These are phyloP conservation scores for Citrullus mucosospermus DNA, from an alignment of 306 rosid genomes.

Conservation along the genomic window DNA sequence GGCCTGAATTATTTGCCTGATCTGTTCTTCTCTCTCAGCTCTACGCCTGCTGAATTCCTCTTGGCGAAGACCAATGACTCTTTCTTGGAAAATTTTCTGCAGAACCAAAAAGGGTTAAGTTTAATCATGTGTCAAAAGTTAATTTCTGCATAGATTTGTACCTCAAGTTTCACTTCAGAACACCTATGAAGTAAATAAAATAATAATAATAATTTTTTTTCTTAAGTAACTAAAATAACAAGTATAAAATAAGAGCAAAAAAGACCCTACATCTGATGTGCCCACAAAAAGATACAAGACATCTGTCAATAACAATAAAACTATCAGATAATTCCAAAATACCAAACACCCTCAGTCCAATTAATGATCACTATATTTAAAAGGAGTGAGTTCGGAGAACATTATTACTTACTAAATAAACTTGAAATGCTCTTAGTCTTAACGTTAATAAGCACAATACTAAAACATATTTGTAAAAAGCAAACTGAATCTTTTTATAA, in stretches of 20 bases:
- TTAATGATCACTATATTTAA: not conserved
- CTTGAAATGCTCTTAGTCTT: not conserved
- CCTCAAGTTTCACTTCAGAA: not conserved
- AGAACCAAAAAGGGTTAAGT: not conserved
- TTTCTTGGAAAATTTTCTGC: slow-evolving; percentile 57
- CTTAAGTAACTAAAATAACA: too few species aligned
- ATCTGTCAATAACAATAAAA: too few species aligned
- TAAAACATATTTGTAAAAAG: too few species aligned
- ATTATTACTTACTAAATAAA: not conserved
- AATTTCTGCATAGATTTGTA: not conserved
- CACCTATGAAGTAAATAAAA: not conserved
- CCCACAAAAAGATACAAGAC: not conserved
- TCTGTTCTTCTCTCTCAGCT: slow-evolving; percentile 57
- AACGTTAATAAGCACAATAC: not conserved
- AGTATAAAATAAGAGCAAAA: too few species aligned
- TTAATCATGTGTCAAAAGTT: not conserved
- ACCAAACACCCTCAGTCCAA: not conserved
- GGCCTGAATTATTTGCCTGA: slow-evolving; percentile 43
- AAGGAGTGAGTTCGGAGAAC: not conserved
- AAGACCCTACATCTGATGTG: not conserved
- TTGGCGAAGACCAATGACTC: slow-evolving; percentile 50
- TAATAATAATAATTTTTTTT: too few species aligned
- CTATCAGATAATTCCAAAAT: too few species aligned
- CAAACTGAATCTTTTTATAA: too few species aligned
- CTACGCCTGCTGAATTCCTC: slow-evolving; percentile 54